These are phyloP conservation scores for Colletotrichum somersetense DNA, from an alignment of 2,329 filamentous ascomycete species.

Conservation along the genomic window DNA sequence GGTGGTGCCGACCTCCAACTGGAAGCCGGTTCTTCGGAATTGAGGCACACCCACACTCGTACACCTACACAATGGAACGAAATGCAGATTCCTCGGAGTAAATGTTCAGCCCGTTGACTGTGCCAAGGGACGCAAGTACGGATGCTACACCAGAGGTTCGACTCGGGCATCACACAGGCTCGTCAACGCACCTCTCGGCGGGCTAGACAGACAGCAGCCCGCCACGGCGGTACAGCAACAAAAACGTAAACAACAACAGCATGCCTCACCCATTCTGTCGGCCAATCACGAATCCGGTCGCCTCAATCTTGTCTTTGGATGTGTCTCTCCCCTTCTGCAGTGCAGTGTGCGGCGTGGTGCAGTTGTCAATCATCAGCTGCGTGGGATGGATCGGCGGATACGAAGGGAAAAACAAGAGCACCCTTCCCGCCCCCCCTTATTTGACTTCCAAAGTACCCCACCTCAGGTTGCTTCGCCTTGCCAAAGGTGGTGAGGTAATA, in stretches of 20 bases:
- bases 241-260: slow-evolving; percentile 15
- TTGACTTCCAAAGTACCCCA: slow-evolving; percentile 32
- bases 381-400: slow-evolving; percentile 37
- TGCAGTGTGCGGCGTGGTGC: slow-evolving; percentile 16
- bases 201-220: slow-evolving; percentile 21
- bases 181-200: slow-evolving; percentile 35
- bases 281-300: slow-evolving; percentile 31
- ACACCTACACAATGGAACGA: slow-evolving; percentile 26
- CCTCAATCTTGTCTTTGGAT: slow-evolving; percentile 28
- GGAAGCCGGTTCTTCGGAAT: slow-evolving; percentile 11
- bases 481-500: slow-evolving; percentile 37
- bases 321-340: slow-evolving; percentile 24
- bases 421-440: slow-evolving; percentile 28
- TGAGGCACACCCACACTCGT: slow-evolving; percentile 5
- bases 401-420: slow-evolving; percentile 32
- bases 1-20: not conserved
- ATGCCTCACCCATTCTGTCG: slow-evolving; percentile 7
- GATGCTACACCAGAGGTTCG: not conserved
- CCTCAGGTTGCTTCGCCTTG: slow-evolving; percentile 34
- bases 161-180: slow-evolving; percentile 4
- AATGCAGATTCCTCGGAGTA: slow-evolving; percentile 36
- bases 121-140: not conserved
- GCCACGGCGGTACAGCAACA: slow-evolving; percentile 26
- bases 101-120: slow-evolving; percentile 8
- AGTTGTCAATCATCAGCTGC: slow-evolving; percentile 27